Percentiles rank a stretch among this genome's conserved stretches.
These are phyloP conservation scores for Diversispora epigaea DNA, from an alignment of 192 early-diverging fungal species.

Conservation along the genomic window DNA sequence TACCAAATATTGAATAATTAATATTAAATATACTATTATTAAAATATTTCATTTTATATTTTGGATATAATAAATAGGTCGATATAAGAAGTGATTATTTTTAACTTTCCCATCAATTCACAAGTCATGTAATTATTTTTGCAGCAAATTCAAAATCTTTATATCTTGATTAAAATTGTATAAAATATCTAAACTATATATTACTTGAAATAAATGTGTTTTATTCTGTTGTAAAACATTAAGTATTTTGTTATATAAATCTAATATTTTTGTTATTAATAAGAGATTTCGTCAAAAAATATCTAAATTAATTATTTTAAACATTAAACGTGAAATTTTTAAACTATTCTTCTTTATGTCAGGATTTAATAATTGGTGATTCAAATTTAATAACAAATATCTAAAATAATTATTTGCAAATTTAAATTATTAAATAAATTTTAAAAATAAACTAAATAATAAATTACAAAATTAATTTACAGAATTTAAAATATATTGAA, in stretches of 20 bases:
- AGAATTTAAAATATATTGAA: not conserved
- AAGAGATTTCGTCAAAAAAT: not conserved
- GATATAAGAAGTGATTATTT: not conserved
- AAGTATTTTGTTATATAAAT: not conserved
- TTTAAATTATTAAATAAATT: not conserved
- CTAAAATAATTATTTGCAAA: too few species aligned
- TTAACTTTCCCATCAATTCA: not conserved
- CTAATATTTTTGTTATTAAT: not conserved
- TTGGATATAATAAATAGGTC: not conserved
- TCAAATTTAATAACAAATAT: not conserved
- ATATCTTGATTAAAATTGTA: slow-evolving; percentile 2
- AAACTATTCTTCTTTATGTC: not conserved
- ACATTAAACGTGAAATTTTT: not conserved
- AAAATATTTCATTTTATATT: too few species aligned
- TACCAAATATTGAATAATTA: slow-evolving; percentile 9
- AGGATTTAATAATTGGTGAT: not conserved
- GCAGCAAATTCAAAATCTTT: too few species aligned
- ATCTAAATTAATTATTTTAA: not conserved
- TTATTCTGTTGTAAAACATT: not conserved
- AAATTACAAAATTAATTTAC: too few species aligned
- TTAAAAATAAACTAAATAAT: not conserved
- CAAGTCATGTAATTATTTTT: not conserved
- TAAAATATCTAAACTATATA: not conserved
- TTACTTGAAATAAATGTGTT: not conserved
- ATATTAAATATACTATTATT: too few species aligned